Evolutionary conservation across 2,329 filamentous ascomycete species (phyloP), one percentile per base, ranked within the genome.

Genomic region (Ustulina deusta): DNA sequence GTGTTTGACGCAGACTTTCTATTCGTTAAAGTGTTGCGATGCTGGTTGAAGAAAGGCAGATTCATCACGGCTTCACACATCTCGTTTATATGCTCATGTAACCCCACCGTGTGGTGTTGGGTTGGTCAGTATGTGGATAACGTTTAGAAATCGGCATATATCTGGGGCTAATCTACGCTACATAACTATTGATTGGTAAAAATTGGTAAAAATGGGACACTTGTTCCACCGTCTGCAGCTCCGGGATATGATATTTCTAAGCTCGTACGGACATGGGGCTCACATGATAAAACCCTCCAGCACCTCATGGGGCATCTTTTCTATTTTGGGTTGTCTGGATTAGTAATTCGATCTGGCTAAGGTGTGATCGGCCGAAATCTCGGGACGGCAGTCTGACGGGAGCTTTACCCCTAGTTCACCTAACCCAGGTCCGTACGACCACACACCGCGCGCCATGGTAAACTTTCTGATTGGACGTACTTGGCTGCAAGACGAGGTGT

Each of bases 231-330:
- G 34, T 42, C 10, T 36, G 20, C 44, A 5, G 11, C 20, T 20
- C 27, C 9, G 10, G 6, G 29, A 51, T 27, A 58, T 1, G 11
- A 20, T 25, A 63, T 63, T 63, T 52, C 61, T 58, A 57, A 63
- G 61, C 61, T 52, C 34, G 27, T 27, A 20, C 15, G 29, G 27
- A 52, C 10, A 6, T 11, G 6, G 20, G 11, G 32, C 29, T 2
- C 10, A 20, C 22, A 34, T 20, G 10, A 34, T 17, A 34, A 54
- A 40, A 55, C 4, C 11, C 11, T 25, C 13, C n/a, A 40, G 34
- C 34, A 40, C 20, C 6, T 36, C 3, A 29, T 17, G 17, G 17
- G 29, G 32, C 11, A 36, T n/a, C 15, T 22, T 54, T 54, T 54
- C 52, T 34, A 10, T 15, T 56, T 56, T 17, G 34, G 52, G 34